Evolutionary conservation across 306 rosid species (phyloP).

Genomic region (Cucurbita maxima): DNA sequence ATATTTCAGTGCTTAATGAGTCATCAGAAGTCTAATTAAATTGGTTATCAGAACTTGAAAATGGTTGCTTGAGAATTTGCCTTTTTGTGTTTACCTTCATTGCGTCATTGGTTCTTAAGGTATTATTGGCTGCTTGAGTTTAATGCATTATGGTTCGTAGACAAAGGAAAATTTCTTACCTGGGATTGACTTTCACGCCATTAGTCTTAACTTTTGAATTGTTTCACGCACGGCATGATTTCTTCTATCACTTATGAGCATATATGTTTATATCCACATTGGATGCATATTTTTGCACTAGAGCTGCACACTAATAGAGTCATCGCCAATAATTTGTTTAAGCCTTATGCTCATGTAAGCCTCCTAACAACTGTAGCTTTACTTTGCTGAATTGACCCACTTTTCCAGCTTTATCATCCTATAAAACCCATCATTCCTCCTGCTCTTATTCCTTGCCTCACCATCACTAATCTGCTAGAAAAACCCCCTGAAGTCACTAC

Average conservation of each 20-base stretch:
- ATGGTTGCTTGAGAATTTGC: neutral
- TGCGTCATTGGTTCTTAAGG: neutral
- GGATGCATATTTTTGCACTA: constrained; percentile 5
- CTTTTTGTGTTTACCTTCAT: neutral
- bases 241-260: neutral
- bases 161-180: neutral
- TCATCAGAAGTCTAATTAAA: constrained; percentile 7
- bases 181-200: constrained; percentile 3
- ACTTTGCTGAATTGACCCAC: constrained; percentile 3
- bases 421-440: constrained; percentile 3
- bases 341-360: neutral
- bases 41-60: constrained; percentile 2
- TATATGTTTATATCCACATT: constrained; percentile 6
- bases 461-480: neutral
- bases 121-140: neutral
- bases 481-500: neutral
- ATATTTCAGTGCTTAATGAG: constrained; percentile 7
- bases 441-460: neutral
- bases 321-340: neutral
- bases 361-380: constrained; percentile 6
- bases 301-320: neutral
- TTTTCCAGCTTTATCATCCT: constrained; percentile 9
- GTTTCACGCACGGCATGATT: neutral
- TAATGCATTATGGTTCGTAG: constrained; percentile 4
- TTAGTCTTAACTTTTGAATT: neutral